phyloP scores from a whole-genome alignment of 192 early-diverging fungal genomes.

The Coemansia sp. region DNA sequence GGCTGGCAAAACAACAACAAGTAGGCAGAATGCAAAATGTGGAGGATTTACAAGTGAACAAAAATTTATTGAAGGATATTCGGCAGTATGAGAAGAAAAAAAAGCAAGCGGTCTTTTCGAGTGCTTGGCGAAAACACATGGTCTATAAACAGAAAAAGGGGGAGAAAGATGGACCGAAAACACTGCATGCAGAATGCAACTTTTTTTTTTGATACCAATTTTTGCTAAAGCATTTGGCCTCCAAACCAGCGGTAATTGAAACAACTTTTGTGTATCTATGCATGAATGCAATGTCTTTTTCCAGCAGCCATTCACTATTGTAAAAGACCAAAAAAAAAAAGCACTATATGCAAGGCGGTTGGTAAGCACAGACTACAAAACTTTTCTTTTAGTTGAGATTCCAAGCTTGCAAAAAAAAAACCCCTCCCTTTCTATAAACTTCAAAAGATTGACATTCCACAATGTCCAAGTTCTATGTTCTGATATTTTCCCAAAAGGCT shows the following conservation, averaged over 20 bases:
- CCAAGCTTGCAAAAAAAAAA: too few relatives aligned
- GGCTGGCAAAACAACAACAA: constrained; percentile 16
- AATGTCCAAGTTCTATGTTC: neutral
- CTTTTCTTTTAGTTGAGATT: too few relatives aligned
- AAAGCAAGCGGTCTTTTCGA: neutral
- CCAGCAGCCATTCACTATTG: neutral
- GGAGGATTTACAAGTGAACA: constrained; percentile 1
- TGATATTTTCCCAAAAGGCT: too few relatives aligned
- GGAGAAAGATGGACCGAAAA: too few relatives aligned
- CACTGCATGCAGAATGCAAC: too few relatives aligned
- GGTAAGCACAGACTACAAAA: neutral
- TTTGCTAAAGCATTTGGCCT: too few relatives aligned
- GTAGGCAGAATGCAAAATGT: constrained; percentile 9
- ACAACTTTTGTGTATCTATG: neutral
- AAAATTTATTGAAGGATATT: neutral
- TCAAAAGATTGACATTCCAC: constrained; percentile 4
- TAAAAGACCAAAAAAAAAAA: neutral
- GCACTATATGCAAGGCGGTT: neutral
- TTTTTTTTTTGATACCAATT: too few relatives aligned
- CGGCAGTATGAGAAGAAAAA: neutral
- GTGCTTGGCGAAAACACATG: neutral
- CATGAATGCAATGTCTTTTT: too few relatives aligned
- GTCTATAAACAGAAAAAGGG: too few relatives aligned
- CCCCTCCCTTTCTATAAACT: too few relatives aligned
- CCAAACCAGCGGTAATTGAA: constrained; percentile 5